phyloP scores from a whole-genome alignment of 305 asterid species.

The Nicotiana rustica region DNA sequence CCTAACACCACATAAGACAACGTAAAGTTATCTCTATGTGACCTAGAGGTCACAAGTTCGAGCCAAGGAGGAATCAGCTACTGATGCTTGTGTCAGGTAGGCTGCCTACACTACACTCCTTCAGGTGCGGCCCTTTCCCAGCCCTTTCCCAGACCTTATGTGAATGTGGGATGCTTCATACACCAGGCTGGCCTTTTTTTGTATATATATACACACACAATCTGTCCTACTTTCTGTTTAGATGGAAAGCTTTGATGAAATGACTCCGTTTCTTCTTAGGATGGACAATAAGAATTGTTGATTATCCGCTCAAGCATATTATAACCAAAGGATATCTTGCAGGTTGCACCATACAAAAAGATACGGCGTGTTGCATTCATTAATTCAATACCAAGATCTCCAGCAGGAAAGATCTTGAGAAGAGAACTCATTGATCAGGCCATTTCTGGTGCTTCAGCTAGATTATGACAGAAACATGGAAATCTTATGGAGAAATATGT shows the following conservation, averaged over 20 bases:
- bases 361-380: conserved; percentile 71
- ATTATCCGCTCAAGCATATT: background rate
- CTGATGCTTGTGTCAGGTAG: background rate
- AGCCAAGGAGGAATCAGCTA: background rate
- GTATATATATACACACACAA: too few relatives aligned
- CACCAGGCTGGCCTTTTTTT: too few relatives aligned
- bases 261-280: background rate
- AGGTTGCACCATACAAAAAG: conserved; percentile 85
- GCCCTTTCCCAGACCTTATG: background rate
- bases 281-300: too few relatives aligned
- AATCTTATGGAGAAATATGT: too few relatives aligned
- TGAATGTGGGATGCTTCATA: background rate
- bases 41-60: background rate
- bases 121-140: background rate
- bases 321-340: conserved; percentile 33
- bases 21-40: background rate
- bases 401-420: conserved; percentile 81
- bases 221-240: too few relatives aligned
- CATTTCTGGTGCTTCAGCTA: conserved; percentile 54
- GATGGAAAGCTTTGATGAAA: background rate
- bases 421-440: conserved; percentile 65
- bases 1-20: too few relatives aligned
- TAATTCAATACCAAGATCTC: conserved; percentile 70
- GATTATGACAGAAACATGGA: conserved; percentile 44
- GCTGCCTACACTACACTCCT: background rate